Base-by-base conservation (phyloP, 169 alveolate species). In the Cryptosporidium ubiquitum region DNA sequence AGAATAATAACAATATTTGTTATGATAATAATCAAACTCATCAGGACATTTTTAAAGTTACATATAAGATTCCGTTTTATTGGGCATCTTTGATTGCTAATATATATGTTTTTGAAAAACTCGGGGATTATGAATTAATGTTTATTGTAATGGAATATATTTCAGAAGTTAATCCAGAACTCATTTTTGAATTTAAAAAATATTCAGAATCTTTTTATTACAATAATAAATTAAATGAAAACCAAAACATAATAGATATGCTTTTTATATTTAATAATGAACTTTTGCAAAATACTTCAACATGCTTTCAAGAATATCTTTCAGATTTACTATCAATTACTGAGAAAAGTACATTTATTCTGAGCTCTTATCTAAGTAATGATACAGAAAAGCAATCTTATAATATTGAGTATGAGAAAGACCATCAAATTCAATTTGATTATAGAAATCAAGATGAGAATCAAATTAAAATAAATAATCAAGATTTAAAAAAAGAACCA, bases 131-230 rank as follows among this genome's bases (percentile, higher is more conserved):
- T 33, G 68, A 79, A 5, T 26, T n/a, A 26, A 61, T 64, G 64
- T 33, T 79, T 10, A n/a, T 79, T 16, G 39, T 61, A 20, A 61
- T 79, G n/a, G 89, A 79, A 16, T 79, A 79, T 61, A 37, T 79
- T 61, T 58, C 89, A 29, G 89, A 79, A 40, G 37, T 58, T 47
- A 26, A 23, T 23, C 89, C 89, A 14, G 89, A 79, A 26, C 55
- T 79, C 18, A 79, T 79, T 79, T 79, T 79, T 79, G 75, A 60
- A 26, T 58, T 79, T 26, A 23, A 29, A 12, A 18, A 58, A n/a
- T 29, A 64, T 20, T 64, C 49, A 9, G n/a, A n/a, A 49, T 31
- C 35, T 29, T 16, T 18, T 37, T 9, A 18, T 26, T 5, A 12
- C 33, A 23, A 57, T 29, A n/a, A 51, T 49, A 23, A 70, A 51